Evolutionary conservation across 371 early-diverging fungal species (phyloP).

Genomic region (Smittium culicis): DNA sequence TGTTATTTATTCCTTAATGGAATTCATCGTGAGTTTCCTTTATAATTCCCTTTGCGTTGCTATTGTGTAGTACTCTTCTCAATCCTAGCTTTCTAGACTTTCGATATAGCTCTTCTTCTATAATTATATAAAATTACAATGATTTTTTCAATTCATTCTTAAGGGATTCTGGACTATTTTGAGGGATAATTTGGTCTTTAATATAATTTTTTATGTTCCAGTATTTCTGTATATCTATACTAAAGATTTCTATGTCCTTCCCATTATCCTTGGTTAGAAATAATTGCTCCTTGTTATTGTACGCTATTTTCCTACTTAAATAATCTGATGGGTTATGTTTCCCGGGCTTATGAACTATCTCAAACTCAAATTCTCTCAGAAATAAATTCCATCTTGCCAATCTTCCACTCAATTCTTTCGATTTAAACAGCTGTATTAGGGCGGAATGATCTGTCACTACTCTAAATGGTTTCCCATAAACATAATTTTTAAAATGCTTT

Average conservation of each 20-base stretch:
- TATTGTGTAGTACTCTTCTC: conserved; percentile 2
- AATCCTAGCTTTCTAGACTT: conserved; percentile 2
- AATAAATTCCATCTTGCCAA: not conserved
- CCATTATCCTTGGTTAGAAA: not conserved
- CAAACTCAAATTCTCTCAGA: conserved; percentile 7
- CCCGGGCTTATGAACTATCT: conserved; percentile 3
- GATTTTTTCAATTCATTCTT: conserved; percentile 3
- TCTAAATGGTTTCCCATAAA: not conserved
- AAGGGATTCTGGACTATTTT: not conserved
- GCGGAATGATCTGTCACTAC: not conserved
- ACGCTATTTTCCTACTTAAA: not conserved
- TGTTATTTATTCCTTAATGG: not conserved
- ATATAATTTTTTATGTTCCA: not conserved
- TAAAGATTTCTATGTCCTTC: not conserved
- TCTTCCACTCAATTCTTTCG: not conserved
- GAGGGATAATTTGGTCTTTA: not conserved
- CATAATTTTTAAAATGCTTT: conserved; percentile 4
- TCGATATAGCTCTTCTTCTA: conserved; percentile 1
- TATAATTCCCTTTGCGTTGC: conserved; percentile 1
- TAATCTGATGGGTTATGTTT: not conserved
- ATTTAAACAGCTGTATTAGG: not conserved
- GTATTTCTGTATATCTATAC: conserved; percentile 1
- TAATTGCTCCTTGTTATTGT: not conserved
- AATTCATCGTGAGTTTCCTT: not conserved
- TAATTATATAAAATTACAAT: conserved; percentile 3